phyloP scores from a whole-genome alignment of 2,329 filamentous ascomycete genomes.

The Trichophyton verrucosum region DNA sequence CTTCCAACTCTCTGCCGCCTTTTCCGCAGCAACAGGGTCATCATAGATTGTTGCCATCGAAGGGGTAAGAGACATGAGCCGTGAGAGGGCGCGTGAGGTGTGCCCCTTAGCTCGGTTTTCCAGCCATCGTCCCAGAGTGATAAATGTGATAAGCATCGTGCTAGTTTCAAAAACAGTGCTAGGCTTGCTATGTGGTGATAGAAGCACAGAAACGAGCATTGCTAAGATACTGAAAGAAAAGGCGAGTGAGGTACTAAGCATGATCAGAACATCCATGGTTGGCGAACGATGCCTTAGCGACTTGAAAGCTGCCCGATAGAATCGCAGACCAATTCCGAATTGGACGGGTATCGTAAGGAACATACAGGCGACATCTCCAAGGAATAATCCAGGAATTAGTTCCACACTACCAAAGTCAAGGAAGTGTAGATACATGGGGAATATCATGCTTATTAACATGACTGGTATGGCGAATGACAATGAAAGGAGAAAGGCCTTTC shows the following conservation, averaged over 20 bases:
- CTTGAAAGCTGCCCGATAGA: conserved; percentile 88
- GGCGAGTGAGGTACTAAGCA: conserved; percentile 83
- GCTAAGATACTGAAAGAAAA: conserved; percentile 90
- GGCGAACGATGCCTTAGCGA: conserved; percentile 81
- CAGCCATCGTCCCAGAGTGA: conserved; percentile 77
- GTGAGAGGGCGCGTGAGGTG: conserved; percentile 84
- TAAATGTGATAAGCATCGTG: conserved; percentile 95
- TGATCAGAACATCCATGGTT: conserved; percentile 95
- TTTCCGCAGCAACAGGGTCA: conserved; percentile 86
- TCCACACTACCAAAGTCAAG: conserved; percentile 64
- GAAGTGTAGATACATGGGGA: conserved; percentile 69
- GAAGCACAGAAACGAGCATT: conserved; percentile 69
- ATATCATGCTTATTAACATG: conserved; percentile 81
- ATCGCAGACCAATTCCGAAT: conserved; percentile 89
- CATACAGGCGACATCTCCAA: conserved; percentile 78
- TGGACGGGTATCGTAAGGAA: conserved; percentile 81
- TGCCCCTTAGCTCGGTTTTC: conserved; percentile 94
- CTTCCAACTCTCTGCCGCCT: conserved; percentile 69
- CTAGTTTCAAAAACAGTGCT: conserved; percentile 93
- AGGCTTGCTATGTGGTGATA: conserved; percentile 65
- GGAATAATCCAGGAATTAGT: conserved; percentile 61
- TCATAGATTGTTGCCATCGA: conserved; percentile 96
- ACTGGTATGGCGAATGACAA: conserved; percentile 77
- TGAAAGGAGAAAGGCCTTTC: conserved; percentile 64
- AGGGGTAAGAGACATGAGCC: conserved; percentile 88